Percentiles rank a stretch among this genome's conserved stretches.
These are phyloP conservation scores for Phytophthora macrochlamydospora DNA, from an alignment of 352 stramenopile species.

Conservation along the genomic window DNA sequence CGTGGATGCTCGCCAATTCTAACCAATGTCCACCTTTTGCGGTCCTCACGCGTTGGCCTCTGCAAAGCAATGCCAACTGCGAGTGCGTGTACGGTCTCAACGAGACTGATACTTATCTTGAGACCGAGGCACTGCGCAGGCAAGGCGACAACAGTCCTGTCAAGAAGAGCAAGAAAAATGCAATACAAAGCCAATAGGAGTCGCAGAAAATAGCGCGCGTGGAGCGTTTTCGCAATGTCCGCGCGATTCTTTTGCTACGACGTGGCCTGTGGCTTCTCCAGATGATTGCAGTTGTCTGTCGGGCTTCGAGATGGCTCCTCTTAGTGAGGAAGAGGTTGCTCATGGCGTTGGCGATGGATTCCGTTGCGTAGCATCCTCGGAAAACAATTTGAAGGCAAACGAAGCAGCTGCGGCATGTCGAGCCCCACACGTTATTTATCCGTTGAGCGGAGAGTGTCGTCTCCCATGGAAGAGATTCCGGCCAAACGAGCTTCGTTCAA, in stretches of 20 bases:
- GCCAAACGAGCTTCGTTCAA: constrained; percentile 21
- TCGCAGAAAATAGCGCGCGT: constrained; percentile 17
- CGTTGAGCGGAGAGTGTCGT: constrained; percentile 62
- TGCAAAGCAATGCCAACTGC: constrained; percentile 79
- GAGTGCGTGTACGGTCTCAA: constrained; percentile 72
- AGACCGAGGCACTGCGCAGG: constrained; percentile 18
- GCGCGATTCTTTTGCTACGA: constrained; percentile 48
- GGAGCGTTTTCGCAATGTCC: constrained; percentile 50
- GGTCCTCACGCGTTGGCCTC: constrained; percentile 72
- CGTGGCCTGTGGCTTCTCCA: constrained; percentile 45
- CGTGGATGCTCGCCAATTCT: constrained; percentile 71
- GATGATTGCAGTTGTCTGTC: constrained; percentile 56
- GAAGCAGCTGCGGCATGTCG: constrained; percentile 51
- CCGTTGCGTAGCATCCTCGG: constrained; percentile 32
- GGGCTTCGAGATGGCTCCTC: constrained; percentile 43
- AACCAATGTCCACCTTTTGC: constrained; percentile 67
- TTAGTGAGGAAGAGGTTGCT: constrained; percentile 32
- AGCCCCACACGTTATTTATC: constrained; percentile 45
- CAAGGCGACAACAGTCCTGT: constrained; percentile 16
- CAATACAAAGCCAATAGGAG: constrained; percentile 20
- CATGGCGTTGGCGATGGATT: constrained; percentile 47
- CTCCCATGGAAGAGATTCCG: constrained; percentile 65
- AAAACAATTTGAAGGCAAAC: constrained; percentile 28
- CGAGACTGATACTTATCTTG: constrained; percentile 18
- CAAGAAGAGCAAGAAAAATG: constrained; percentile 39